Evolutionary conservation across 1,284 basidiomycete genomes (phyloP).

Genomic region (Cryptococcus floricola): DNA sequence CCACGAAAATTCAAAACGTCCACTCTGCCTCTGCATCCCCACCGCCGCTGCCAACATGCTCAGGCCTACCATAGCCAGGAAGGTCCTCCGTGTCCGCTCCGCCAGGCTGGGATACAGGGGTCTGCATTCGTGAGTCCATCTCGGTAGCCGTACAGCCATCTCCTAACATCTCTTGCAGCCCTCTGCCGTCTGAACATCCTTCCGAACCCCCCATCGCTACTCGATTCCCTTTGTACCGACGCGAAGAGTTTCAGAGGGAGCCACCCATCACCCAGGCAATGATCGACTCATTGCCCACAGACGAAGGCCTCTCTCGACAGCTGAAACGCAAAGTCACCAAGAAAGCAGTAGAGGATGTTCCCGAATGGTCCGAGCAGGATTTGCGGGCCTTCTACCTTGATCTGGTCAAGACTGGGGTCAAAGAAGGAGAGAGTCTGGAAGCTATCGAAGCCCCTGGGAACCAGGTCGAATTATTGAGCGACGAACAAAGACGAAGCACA

Average conservation of each 20-base stretch:
- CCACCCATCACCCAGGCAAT: constrained; percentile 9
- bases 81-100: constrained; percentile 6
- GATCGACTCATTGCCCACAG: constrained; percentile 17
- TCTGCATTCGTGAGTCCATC: neutral
- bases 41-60: constrained; percentile 9
- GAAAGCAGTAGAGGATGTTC: constrained; percentile 16
- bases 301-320: constrained; percentile 14
- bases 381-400: constrained; percentile 32
- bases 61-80: constrained; percentile 16
- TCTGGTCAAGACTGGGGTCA: constrained; percentile 25
- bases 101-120: constrained; percentile 1
- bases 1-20: too few species aligned
- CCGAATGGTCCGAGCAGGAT: constrained; percentile 26
- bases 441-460: constrained; percentile 1
- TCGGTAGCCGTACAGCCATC: neutral
- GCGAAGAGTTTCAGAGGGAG: neutral
- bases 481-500: constrained; percentile 5
- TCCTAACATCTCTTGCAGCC: neutral
- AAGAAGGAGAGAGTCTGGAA: neutral
- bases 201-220: neutral
- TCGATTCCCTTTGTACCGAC: constrained; percentile 17
- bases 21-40: too few species aligned
- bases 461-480: neutral
- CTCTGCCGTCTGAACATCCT: neutral
- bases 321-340: constrained; percentile 19